Conservation (phyloP, 768 basidiomycete species). For the Lyophyllum shimeji region DNA sequence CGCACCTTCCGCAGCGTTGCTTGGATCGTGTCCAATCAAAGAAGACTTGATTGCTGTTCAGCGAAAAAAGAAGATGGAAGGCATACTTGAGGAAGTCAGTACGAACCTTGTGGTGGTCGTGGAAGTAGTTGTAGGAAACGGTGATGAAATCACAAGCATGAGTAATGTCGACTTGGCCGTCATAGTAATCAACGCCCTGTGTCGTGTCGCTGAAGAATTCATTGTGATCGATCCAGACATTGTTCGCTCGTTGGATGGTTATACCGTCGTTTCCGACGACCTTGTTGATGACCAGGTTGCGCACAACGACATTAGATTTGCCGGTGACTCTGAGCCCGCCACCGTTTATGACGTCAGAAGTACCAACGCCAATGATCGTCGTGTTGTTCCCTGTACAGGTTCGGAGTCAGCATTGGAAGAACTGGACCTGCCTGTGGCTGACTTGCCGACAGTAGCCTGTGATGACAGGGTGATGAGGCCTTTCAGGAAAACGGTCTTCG, state of each 20-base stretch:
- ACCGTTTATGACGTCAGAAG: constrained; percentile 20
- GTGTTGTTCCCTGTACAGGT: constrained; percentile 18
- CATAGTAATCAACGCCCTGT: constrained; percentile 22
- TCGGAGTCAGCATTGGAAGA: background rate
- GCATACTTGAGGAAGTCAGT: background rate
- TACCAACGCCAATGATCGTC: constrained; percentile 22
- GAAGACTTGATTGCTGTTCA: constrained; percentile 10
- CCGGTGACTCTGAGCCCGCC: constrained; percentile 20
- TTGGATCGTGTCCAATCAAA: constrained; percentile 18
- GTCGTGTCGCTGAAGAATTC: constrained; percentile 22
- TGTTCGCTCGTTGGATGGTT: constrained; percentile 17
- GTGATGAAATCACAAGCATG: constrained; percentile 24
- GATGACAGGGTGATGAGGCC: constrained; percentile 18
- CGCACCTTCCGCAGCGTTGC: constrained; percentile 12
- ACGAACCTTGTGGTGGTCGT: constrained; percentile 21
- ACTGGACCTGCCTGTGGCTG: background rate
- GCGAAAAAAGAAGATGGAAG: background rate
- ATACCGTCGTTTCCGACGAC: constrained; percentile 24
- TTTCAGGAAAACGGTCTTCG: constrained; percentile 20
- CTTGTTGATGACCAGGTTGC: constrained; percentile 23
- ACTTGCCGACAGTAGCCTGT: constrained; percentile 20
- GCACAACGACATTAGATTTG: constrained; percentile 22
- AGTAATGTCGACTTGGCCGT: constrained; percentile 21
- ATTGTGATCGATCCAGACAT: constrained; percentile 24
- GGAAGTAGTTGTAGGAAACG: constrained; percentile 21